Percentiles rank a stretch among this genome's conserved stretches.
Conservation (phyloP, 257 asterid species). For the Solanum appendiculatum region DNA sequence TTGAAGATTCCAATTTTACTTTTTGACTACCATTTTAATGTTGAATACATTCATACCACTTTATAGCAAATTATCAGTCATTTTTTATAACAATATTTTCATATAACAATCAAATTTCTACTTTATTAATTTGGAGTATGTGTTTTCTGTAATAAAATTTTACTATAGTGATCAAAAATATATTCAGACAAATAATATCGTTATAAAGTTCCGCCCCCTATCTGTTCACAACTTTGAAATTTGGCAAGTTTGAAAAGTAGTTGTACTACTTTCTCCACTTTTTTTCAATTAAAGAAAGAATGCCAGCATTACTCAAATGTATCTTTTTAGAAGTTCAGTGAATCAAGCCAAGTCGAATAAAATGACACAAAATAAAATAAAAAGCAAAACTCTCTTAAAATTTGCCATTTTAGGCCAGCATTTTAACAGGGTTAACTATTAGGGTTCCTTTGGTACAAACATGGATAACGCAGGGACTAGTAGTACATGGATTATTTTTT, state of each 20-base stretch:
- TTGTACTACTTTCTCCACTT: background rate
- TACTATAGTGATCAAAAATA: background rate
- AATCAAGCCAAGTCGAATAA: background rate
- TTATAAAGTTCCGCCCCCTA: background rate
- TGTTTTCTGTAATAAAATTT: background rate
- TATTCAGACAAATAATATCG: background rate
- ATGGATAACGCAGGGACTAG: too few relatives aligned
- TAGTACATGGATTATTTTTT: too few relatives aligned
- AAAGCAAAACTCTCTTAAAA: background rate
- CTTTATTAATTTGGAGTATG: accelerated
- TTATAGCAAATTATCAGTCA: accelerated
- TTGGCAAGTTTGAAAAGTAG: background rate
- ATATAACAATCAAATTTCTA: accelerated
- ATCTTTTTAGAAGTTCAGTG: background rate
- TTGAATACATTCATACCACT: background rate
- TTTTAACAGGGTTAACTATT: accelerated
- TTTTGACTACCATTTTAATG: background rate
- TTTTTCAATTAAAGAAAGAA: background rate
- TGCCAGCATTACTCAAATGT: background rate
- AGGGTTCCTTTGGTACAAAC: too few relatives aligned
- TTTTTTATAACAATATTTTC: background rate
- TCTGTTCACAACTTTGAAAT: background rate
- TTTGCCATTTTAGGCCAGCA: too few relatives aligned
- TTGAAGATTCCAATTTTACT: background rate
- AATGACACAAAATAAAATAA: background rate